phyloP scores from a whole-genome alignment of 23 red algal genomes.

The Gracilaria caudata region DNA sequence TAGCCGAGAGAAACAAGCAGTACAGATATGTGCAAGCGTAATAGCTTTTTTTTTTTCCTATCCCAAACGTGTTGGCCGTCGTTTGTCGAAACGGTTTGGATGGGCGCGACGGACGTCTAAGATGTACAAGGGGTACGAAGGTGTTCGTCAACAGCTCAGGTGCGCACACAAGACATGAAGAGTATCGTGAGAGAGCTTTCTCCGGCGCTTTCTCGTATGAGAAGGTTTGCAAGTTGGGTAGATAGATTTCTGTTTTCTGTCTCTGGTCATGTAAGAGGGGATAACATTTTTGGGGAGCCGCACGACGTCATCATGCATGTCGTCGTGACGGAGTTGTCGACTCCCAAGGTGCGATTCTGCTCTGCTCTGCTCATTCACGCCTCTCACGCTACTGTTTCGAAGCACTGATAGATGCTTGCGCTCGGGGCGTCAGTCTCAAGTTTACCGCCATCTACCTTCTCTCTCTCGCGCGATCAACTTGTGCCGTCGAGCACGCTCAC shows the following conservation, averaged over 20 bases:
- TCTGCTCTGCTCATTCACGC: no score
- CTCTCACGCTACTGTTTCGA: no score
- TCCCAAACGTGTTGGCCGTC: not conserved
- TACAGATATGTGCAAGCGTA: not conserved
- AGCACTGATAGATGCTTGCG: no score
- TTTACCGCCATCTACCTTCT: not conserved
- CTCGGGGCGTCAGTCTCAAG: not conserved
- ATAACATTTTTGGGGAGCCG: not conserved
- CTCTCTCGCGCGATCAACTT: not conserved
- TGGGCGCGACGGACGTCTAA: no score
- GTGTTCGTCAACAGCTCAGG: no score
- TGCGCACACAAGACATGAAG: no score
- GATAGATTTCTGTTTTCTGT: not conserved
- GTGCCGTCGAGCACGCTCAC: not conserved
- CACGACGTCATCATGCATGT: not conserved
- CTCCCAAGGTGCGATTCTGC: no score
- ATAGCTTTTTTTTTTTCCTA: not conserved
- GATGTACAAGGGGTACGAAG: no score
- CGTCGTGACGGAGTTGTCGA: no score
- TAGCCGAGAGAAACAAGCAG: slow-evolving; percentile 13
- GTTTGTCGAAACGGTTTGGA: not conserved
- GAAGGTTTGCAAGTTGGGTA: no score
- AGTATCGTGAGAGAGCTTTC: no score
- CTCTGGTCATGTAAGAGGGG: not conserved
- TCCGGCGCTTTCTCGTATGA: no score